Evolutionary conservation across 129 eudicot species (phyloP).

Genomic region (Artemisia argyi): DNA sequence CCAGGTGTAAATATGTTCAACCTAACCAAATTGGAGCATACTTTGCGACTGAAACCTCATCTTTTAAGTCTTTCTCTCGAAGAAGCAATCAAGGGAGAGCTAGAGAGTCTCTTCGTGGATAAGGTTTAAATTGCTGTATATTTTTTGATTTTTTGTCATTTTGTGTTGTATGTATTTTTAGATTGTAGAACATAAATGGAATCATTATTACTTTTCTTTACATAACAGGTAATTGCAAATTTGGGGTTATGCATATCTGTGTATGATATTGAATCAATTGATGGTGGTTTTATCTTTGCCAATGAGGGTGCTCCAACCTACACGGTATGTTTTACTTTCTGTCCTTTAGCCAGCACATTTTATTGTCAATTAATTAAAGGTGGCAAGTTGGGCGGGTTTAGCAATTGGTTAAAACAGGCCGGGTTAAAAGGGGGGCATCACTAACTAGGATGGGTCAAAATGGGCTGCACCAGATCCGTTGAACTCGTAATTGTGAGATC

Average conservation of each 20-base stretch:
- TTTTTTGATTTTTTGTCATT: neutral
- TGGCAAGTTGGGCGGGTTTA: neutral
- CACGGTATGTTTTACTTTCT: slow-evolving; percentile 46
- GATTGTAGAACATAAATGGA: neutral
- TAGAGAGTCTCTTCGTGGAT: slow-evolving; percentile 76
- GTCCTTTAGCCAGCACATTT: neutral
- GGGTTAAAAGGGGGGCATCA: no score
- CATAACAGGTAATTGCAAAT: slow-evolving; percentile 60
- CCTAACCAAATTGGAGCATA: slow-evolving; percentile 76
- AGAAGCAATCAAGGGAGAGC: slow-evolving; percentile 70
- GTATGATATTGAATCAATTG: slow-evolving; percentile 70
- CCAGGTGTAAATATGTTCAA: slow-evolving; percentile 50
- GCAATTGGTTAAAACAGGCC: no score
- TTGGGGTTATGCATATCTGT: slow-evolving; percentile 75
- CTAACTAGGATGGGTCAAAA: no score
- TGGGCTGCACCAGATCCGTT: no score
- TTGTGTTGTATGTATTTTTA: no score
- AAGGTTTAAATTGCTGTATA: slow-evolving; percentile 42
- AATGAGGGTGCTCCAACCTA: slow-evolving; percentile 84
- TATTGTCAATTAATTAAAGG: neutral
- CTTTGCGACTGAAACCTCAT: slow-evolving; percentile 62
- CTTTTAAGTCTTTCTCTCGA: slow-evolving; percentile 64
- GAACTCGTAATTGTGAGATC: no score
- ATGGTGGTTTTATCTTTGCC: slow-evolving; percentile 72
- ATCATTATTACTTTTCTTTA: slow-evolving; percentile 9